Base-by-base conservation (phyloP, 768 basidiomycete species). In the Serpula lacrymans region DNA sequence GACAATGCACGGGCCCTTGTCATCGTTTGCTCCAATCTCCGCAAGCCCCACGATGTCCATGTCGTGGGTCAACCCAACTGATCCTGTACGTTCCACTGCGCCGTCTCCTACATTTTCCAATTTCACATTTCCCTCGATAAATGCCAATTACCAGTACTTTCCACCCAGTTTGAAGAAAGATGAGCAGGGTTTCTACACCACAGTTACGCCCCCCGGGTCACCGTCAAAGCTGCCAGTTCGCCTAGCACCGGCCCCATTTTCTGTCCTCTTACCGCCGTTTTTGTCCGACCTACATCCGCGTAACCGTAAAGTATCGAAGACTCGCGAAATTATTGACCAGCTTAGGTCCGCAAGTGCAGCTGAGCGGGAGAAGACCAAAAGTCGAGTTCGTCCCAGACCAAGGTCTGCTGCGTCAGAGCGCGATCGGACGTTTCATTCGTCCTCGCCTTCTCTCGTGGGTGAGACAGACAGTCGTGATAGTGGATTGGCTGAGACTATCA, bases 241-340 rank as follows among this genome's bases (percentile, higher is more conserved):
- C n/a, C 44, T 42, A 20, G 63, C 66, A 43, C 50, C 55, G 31
- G 53, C 60, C 25, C 58, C 62, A 6, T 58, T 61, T 17, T 47
- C 59, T 2, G 58, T 60, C 20, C 60, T 73, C 35, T 62, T 80
- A 17, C 75, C 77, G 1, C 62, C 72, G 6, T 77, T 77, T 57
- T 59, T 79, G 20, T 67, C 72, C 33, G 70, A 72, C 25, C 49
- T 51, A 13, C 39, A 16, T 50, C 46, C 59, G 38, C 65, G 60
- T 21, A 68, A 66, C 31, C 59, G 63, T 9, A 66, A 75, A 16
- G 53, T 66, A 23, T 81, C 79, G 16, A 74, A 72, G 51, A 82
- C 80, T 14, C 69, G 80, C 10, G 72, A 76, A 47, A 75, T 82
- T 29, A 75, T 82, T 22, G 79, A 82, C 47, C 67, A 69, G 25